phyloP scores from a whole-genome alignment of 495 filamentous ascomycete species.

The Tuber aestivum region DNA sequence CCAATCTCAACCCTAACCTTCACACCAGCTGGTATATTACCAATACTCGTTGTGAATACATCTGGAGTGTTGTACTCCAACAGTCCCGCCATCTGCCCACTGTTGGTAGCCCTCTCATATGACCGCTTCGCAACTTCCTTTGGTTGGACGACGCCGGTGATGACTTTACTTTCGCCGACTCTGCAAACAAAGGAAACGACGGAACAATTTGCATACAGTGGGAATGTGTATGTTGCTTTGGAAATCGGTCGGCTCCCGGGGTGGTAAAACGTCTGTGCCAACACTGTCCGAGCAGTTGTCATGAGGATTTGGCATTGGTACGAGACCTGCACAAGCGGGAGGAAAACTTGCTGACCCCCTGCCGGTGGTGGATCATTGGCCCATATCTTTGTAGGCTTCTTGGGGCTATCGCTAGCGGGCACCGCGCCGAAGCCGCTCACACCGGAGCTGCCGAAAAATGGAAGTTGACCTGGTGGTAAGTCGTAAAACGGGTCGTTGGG shows the following conservation, averaged over 20 bases:
- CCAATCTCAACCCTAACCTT: constrained; percentile 54
- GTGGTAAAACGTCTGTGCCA: constrained; percentile 59
- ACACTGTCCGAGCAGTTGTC: constrained; percentile 52
- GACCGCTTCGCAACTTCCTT: constrained; percentile 51
- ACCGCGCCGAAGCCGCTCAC: neutral
- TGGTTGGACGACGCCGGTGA: constrained; percentile 58
- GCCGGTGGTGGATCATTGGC: neutral
- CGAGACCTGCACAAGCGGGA: constrained; percentile 53
- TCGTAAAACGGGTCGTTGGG: too few relatives aligned
- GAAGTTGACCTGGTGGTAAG: too few relatives aligned
- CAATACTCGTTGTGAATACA: constrained; percentile 58
- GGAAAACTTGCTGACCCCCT: constrained; percentile 40
- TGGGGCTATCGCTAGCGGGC: neutral
- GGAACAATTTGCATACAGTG: constrained; percentile 59
- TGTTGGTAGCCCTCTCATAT: constrained; percentile 52
- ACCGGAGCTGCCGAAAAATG: neutral
- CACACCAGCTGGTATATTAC: constrained; percentile 55
- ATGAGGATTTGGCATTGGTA: constrained; percentile 53
- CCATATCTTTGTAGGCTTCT: fast-evolving
- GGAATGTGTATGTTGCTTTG: constrained; percentile 59
- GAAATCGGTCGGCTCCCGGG: constrained; percentile 47
- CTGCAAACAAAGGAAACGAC: constrained; percentile 57
- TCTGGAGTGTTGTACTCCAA: constrained; percentile 57
- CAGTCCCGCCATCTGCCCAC: constrained; percentile 56
- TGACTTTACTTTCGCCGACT: constrained; percentile 47